phyloP scores from a whole-genome alignment of 192 early-diverging fungal genomes.

The Backusella australiensis region DNA sequence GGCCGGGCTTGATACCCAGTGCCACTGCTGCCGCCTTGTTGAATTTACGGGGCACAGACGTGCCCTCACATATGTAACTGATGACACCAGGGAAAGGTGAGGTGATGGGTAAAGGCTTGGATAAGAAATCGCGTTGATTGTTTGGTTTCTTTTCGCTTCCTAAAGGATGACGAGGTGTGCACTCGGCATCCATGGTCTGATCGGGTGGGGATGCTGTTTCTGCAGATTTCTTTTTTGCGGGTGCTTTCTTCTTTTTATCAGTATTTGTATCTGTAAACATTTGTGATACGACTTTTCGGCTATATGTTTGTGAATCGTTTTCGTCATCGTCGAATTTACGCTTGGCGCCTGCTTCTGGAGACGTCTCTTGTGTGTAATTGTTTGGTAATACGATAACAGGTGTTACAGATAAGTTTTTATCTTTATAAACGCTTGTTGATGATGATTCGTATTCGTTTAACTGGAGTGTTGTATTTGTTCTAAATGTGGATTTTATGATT shows the following conservation, averaged over 20 bases:
- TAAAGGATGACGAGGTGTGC: conserved; percentile 12
- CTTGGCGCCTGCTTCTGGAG: neutral
- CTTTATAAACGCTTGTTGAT: neutral
- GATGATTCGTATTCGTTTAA: conserved; percentile 9
- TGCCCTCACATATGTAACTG: conserved; percentile 76
- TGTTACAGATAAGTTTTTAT: conserved; percentile 9
- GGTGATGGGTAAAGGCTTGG: conserved; percentile 40
- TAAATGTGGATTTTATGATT: neutral
- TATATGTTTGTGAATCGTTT: neutral
- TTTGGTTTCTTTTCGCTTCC: neutral
- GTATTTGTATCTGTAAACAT: conserved; percentile 9
- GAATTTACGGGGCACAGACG: conserved; percentile 79
- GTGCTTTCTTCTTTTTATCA: neutral
- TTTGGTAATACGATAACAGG: neutral
- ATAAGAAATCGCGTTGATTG: conserved; percentile 6
- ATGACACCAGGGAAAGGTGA: conserved; percentile 50
- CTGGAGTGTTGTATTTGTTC: conserved; percentile 13
- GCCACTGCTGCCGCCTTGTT: conserved; percentile 58
- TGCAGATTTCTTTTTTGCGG: neutral
- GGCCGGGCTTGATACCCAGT: conserved; percentile 71
- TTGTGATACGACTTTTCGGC: neutral
- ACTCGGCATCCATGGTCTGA: conserved; percentile 23
- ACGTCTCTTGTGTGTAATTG: neutral
- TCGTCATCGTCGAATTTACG: neutral
- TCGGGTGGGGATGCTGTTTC: neutral